These are phyloP conservation scores for Zygoascus bituminiphila DNA, from an alignment of 805 yeast genomes.

Conservation along the genomic window DNA sequence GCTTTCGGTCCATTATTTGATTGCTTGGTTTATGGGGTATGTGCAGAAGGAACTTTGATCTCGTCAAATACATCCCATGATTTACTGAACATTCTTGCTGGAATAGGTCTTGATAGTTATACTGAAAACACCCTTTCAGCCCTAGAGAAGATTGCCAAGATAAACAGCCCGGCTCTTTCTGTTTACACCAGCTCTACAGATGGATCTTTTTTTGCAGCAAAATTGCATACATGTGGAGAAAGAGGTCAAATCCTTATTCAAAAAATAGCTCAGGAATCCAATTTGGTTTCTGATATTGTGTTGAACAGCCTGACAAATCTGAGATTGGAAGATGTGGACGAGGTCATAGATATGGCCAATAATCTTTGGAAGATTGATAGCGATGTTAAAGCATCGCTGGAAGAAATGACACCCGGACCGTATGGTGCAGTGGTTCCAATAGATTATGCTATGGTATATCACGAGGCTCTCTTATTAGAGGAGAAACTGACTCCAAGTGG, in stretches of 20 bases:
- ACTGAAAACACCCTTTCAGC: neutral
- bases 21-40: neutral
- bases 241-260: neutral
- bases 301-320: neutral
- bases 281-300: neutral
- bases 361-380: neutral
- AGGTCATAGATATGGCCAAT: conserved; percentile 1
- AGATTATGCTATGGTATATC: neutral
- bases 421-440: neutral
- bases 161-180: neutral
- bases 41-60: neutral
- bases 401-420: neutral
- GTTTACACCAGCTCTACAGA: neutral
- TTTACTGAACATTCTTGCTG: neutral
- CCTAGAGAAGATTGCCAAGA: neutral
- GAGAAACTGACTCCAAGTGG: neutral
- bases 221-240: neutral
- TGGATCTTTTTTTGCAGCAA: neutral
- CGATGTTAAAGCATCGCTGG: neutral
- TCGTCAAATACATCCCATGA: neutral
- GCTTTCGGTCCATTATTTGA: neutral
- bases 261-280: neutral
- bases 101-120: neutral
- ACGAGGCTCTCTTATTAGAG: neutral
- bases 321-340: neutral